A percentile compares a stretch with the other conserved stretches of the same genome.
phyloP scores from a whole-genome alignment of 2,329 filamentous ascomycete genomes.

The Fusarium aywerte region DNA sequence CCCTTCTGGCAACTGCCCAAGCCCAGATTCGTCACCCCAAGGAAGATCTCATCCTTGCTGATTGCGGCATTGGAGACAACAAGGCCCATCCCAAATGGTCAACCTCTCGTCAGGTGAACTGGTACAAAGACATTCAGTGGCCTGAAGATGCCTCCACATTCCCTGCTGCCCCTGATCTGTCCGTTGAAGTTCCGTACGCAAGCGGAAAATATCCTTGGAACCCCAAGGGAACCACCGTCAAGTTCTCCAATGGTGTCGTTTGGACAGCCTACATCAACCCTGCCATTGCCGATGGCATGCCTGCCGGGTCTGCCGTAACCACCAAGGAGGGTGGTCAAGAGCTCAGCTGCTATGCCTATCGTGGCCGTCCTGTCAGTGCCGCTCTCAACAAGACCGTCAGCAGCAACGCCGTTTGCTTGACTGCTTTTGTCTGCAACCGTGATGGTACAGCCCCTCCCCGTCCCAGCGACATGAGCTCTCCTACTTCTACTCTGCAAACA shows the following conservation, averaged over 20 bases:
- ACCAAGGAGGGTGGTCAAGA: conserved; percentile 54
- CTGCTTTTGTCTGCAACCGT: conserved; percentile 56
- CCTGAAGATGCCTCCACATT: conserved; percentile 50
- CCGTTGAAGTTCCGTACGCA: conserved; percentile 54
- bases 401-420: conserved; percentile 53
- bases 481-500: conserved; percentile 51
- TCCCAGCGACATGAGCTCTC: conserved; percentile 52
- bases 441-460: conserved; percentile 49
- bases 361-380: conserved; percentile 53
- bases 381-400: conserved; percentile 54
- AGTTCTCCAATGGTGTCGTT: conserved; percentile 53
- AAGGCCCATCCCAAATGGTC: conserved; percentile 54
- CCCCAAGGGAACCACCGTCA: conserved; percentile 52
- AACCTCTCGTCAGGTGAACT: conserved; percentile 58
- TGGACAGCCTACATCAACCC: conserved; percentile 58
- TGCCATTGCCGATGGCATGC: conserved; percentile 54
- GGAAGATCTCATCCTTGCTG: conserved; percentile 55
- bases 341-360: conserved; percentile 57
- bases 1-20: conserved; percentile 36
- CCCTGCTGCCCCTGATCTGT: conserved; percentile 53
- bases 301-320: conserved; percentile 54
- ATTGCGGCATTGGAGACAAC: conserved; percentile 57
- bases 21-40: conserved; percentile 46
- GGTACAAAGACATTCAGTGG: conserved; percentile 55
- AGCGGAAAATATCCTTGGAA: conserved; percentile 55